A percentile compares a stretch with the other conserved stretches of the same genome.
These are phyloP conservation scores for Kuraishia piskuri DNA, from an alignment of 805 yeast genomes.

Conservation along the genomic window DNA sequence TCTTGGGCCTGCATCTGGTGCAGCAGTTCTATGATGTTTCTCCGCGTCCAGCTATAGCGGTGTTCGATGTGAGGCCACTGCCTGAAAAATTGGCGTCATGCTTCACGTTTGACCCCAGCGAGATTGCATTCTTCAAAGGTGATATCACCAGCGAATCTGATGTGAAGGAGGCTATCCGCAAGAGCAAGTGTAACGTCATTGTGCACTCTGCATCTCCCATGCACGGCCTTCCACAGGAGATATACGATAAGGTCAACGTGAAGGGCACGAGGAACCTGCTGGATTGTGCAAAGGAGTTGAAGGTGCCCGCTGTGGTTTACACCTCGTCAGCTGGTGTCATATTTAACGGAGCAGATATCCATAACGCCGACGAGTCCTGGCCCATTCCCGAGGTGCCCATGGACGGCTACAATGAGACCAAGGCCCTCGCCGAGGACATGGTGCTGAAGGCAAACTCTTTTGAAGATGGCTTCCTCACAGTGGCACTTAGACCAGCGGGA, in stretches of 20 bases:
- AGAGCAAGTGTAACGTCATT: conserved; percentile 58
- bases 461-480: conserved; percentile 54
- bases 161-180: conserved; percentile 51
- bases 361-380: conserved; percentile 89
- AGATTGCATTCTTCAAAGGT: conserved; percentile 63
- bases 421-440: conserved; percentile 81
- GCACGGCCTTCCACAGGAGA: conserved; percentile 75
- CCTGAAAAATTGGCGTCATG: conserved; percentile 64
- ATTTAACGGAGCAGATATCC: conserved; percentile 88
- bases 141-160: conserved; percentile 74
- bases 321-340: conserved; percentile 98
- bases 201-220: conserved; percentile 97
- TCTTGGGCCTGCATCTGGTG: conserved; percentile 83
- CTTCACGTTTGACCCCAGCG: conserved; percentile 60
- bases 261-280: conserved; percentile 77
- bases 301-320: conserved; percentile 67
- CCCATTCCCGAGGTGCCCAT: conserved; percentile 87
- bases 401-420: conserved; percentile 96
- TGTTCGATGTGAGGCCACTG: conserved; percentile 85
- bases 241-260: conserved; percentile 86
- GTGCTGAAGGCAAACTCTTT: conserved; percentile 67
- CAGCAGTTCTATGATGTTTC: conserved; percentile 66
- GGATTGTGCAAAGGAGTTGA: conserved; percentile 43
- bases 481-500: conserved; percentile 94
- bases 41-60: conserved; percentile 69